Base-by-base conservation (phyloP, 345 rosid species). In the Moricandia arvensis region DNA sequence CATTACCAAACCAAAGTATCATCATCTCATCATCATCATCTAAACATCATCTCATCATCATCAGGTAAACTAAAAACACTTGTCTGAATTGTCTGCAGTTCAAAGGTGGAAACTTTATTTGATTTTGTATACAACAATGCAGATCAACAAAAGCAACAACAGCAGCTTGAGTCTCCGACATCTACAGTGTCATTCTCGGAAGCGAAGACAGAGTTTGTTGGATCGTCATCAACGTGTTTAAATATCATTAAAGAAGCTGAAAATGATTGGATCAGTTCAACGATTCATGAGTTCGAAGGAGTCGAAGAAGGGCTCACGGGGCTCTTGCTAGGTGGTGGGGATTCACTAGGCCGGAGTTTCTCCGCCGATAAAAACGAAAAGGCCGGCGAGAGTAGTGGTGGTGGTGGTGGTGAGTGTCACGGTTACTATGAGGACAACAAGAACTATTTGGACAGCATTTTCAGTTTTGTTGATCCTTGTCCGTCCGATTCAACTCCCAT, bases 361-460 rank as follows among this genome's bases (percentile, higher is more conserved):
- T 65, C 76, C 57, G 35, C 45, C 13, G 72, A 71, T n/a, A 71
- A 77, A 65, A 78, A 51, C 49, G 77, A 78, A 57, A 55, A 66
- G 54, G 73, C 47, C 31, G 81, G 60, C 24, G 77, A 71, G 64
- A 66, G 73, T 60, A 60, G 58, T 35, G 4, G 24, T 16, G 68
- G 45, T 0, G 12, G 38, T 8, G 67, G 71, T 34, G 68, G 63
- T 78, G 73, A 72, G 27, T 72, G 76, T 6, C 79, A 83, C 24
- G 68, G 83, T 13, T 82, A 81, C 78, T 84, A 85, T 35, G 93
- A 88, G 77, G 98, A 93, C 75, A 93, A 84, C 77, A 93, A 91
- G 87, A 91, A 87, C 66, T 93, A 93, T 60, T 91, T 96, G 93
- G 89, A 87, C 64, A 88, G 90, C 68, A 90, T 93, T 81, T 94